Evolutionary conservation across 2,329 filamentous ascomycete species (phyloP).

Genomic region (Fusarium hainanense): DNA sequence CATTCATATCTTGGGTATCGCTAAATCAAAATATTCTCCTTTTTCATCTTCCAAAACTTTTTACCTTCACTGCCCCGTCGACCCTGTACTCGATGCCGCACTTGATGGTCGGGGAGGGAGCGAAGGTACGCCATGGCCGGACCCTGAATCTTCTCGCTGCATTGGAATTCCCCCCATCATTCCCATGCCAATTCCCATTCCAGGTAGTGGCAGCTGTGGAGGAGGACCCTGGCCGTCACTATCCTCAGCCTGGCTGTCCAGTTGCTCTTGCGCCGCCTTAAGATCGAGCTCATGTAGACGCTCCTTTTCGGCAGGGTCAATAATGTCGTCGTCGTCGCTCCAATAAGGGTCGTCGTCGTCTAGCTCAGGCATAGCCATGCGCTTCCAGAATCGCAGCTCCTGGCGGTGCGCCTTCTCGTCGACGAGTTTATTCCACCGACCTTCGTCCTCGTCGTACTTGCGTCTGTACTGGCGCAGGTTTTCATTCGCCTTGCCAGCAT

Average conservation of each 20-base stretch:
- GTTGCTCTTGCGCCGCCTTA: slow-evolving; percentile 56
- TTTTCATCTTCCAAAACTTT: background rate
- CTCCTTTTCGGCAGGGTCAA: slow-evolving; percentile 70
- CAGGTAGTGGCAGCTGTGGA: slow-evolving; percentile 35
- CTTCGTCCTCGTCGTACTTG: slow-evolving; percentile 66
- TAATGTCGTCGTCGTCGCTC: slow-evolving; percentile 73
- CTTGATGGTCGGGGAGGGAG: slow-evolving; percentile 53
- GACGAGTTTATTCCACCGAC: slow-evolving; percentile 64
- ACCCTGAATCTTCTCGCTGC: slow-evolving; percentile 52
- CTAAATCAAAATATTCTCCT: slow-evolving; percentile 43
- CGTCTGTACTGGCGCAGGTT: slow-evolving; percentile 67
- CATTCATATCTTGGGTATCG: slow-evolving; percentile 48
- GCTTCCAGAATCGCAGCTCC: slow-evolving; percentile 74
- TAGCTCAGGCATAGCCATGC: slow-evolving; percentile 71
- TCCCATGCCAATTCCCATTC: slow-evolving; percentile 40
- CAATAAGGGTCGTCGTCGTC: slow-evolving; percentile 70
- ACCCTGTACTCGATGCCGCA: slow-evolving; percentile 57
- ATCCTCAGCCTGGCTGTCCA: slow-evolving; percentile 51
- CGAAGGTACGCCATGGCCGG: slow-evolving; percentile 43
- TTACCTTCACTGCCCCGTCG: slow-evolving; percentile 52
- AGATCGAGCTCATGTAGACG: slow-evolving; percentile 63
- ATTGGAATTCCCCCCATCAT: slow-evolving; percentile 55
- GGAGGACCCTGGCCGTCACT: slow-evolving; percentile 47
- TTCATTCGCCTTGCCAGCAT: slow-evolving; percentile 68
- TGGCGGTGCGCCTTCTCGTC: slow-evolving; percentile 65